A percentile compares a stretch with the other conserved stretches of the same genome.
phyloP scores from a whole-genome alignment of 371 early-diverging fungal species.

The Mucor velutinosus region DNA sequence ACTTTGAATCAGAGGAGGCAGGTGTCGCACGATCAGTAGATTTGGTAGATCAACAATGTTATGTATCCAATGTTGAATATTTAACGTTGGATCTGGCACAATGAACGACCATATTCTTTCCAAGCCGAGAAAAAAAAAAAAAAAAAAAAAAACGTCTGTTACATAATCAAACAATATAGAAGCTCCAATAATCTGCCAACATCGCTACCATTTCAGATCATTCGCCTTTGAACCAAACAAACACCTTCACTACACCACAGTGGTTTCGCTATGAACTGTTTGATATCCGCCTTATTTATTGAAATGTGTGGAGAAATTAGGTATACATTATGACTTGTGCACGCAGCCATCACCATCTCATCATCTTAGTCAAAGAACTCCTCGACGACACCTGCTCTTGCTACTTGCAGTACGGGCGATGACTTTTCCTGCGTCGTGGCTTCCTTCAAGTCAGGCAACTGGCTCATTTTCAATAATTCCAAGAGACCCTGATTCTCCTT shows the following conservation, averaged over 20 bases:
- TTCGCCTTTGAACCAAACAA: too few species aligned
- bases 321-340: neutral
- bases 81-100: too few species aligned
- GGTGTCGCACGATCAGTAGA: too few species aligned
- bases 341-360: neutral
- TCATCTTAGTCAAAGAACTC: conserved; percentile 15
- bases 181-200: too few species aligned
- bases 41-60: too few species aligned
- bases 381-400: conserved; percentile 13
- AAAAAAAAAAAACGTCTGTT: too few species aligned
- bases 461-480: conserved; percentile 24
- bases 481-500: conserved; percentile 35
- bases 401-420: conserved; percentile 16
- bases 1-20: too few species aligned
- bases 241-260: too few species aligned
- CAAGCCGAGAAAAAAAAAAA: too few species aligned
- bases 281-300: neutral
- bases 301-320: neutral
- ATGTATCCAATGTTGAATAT: too few species aligned
- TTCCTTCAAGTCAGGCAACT: neutral
- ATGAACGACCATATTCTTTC: too few species aligned
- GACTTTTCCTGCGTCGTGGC: neutral
- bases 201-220: neutral
- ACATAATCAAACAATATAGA: too few species aligned
- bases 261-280: neutral